A percentile compares a stretch with the other conserved stretches of the same genome.
Conservation (phyloP, 139 green algal species). For the Chlamydomonas sp. region DNA sequence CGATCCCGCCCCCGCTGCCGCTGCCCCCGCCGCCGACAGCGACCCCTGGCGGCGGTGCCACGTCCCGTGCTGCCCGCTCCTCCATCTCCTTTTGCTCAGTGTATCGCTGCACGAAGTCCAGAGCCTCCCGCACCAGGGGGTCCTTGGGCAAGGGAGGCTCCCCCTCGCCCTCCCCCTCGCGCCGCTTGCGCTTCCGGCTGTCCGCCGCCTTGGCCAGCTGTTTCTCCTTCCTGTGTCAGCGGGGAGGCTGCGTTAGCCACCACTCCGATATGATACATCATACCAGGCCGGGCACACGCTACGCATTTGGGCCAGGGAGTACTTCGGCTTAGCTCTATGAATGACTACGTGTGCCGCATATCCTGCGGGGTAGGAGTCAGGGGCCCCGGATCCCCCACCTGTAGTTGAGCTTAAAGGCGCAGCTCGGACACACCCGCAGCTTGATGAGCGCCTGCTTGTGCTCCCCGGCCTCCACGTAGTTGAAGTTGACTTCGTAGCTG, state of each 20-base stretch:
- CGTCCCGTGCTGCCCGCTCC: conserved; percentile 17
- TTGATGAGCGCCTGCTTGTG: conserved; percentile 86
- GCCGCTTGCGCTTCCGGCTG: conserved; percentile 27
- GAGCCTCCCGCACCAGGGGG: conserved; percentile 21
- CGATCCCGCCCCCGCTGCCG: neutral
- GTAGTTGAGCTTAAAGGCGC: conserved; percentile 88
- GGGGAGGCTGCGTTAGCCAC: too few relatives aligned
- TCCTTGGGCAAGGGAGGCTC: neutral
- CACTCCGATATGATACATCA: too few relatives aligned
- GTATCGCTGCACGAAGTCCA: conserved; percentile 14
- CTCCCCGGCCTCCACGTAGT: conserved; percentile 86
- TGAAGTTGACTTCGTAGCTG: conserved; percentile 93
- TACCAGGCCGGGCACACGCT: too few relatives aligned
- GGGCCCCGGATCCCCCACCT: conserved; percentile 14
- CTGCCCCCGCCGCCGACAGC: neutral
- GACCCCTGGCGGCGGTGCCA: conserved; percentile 9
- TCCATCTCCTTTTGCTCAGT: neutral
- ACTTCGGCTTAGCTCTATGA: too few relatives aligned
- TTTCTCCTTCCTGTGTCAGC: conserved; percentile 20
- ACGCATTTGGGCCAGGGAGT: too few relatives aligned
- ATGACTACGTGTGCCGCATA: too few relatives aligned
- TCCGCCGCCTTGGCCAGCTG: conserved; percentile 10
- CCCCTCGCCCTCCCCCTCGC: neutral
- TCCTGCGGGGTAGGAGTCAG: neutral
- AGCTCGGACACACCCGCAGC: conserved; percentile 82